Percentiles rank a stretch among this genome's conserved stretches.
These are phyloP conservation scores for Phaeodactylum tricornutum DNA, from an alignment of 108 stramenopile species.

Conservation along the genomic window DNA sequence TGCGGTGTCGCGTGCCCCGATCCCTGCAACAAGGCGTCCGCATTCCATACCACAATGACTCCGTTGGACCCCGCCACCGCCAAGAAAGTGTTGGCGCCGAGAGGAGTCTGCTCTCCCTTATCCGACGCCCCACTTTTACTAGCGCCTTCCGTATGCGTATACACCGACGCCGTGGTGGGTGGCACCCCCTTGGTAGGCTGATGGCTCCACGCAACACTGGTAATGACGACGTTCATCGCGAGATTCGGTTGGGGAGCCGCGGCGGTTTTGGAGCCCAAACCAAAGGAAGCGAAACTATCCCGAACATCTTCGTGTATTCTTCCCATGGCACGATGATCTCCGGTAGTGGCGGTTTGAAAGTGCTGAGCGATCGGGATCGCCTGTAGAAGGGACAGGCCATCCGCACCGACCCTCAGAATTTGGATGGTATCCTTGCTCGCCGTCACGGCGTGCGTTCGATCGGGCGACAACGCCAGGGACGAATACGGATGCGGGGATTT, in stretches of 20 bases:
- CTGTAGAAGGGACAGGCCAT: slow-evolving; percentile 32
- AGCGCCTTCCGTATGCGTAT: slow-evolving; percentile 7
- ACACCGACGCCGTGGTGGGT: neutral
- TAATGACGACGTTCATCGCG: slow-evolving; percentile 46
- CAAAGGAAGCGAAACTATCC: slow-evolving; percentile 30
- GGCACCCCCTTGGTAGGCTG: slow-evolving; percentile 6
- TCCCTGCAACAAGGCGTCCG: slow-evolving; percentile 22
- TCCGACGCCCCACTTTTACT: slow-evolving; percentile 4
- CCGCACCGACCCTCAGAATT: slow-evolving; percentile 29
- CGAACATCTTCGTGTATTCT: slow-evolving; percentile 27
- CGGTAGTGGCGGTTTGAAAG: neutral
- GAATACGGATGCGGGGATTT: slow-evolving; percentile 33
- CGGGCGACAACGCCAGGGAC: slow-evolving; percentile 58
- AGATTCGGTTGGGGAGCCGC: neutral
- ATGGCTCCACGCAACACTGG: slow-evolving; percentile 78
- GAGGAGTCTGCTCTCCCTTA: neutral
- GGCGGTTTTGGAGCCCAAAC: neutral
- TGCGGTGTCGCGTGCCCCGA: neutral
- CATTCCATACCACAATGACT: slow-evolving; percentile 65
- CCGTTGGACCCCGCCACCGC: slow-evolving; percentile 82
- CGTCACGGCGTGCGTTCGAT: slow-evolving; percentile 40
- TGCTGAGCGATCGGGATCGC: slow-evolving; percentile 51
- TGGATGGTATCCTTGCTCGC: slow-evolving; percentile 61
- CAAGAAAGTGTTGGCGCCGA: slow-evolving; percentile 23
- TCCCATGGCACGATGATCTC: slow-evolving; percentile 1